phyloP scores from a whole-genome alignment of 148 eudicot species.

The Polygonum aviculare region DNA sequence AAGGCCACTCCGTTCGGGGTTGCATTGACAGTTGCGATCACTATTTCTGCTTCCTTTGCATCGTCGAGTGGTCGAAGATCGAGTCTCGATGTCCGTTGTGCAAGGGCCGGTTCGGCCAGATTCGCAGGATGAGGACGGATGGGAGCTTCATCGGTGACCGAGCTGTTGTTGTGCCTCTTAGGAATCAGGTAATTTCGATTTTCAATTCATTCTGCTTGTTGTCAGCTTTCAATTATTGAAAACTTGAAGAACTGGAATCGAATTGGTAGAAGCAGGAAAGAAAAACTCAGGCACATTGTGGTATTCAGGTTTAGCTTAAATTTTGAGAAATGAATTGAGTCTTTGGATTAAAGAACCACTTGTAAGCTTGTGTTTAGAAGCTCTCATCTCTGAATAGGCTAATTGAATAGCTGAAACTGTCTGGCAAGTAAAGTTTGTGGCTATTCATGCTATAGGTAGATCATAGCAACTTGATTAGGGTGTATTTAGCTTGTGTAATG shows the following conservation, averaged over 20 bases:
- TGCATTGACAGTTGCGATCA: constrained; percentile 68
- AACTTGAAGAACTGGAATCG: neutral
- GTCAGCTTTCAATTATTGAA: neutral
- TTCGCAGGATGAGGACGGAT: constrained; percentile 49
- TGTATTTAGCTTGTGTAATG: neutral
- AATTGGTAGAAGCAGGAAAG: neutral
- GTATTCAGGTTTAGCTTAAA: neutral
- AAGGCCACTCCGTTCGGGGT: constrained; percentile 47
- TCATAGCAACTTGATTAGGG: neutral
- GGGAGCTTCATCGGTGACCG: constrained; percentile 42
- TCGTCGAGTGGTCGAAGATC: constrained; percentile 82
- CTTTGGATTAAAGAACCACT: neutral
- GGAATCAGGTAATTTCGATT: constrained; percentile 58
- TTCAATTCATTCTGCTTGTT: too few relatives aligned
- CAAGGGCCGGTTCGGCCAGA: constrained; percentile 50
- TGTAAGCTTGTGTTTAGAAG: neutral
- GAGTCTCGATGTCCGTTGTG: constrained; percentile 88
- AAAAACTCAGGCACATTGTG: neutral
- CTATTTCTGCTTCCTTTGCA: constrained; percentile 76
- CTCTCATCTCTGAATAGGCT: neutral
- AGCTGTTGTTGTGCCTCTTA: constrained; percentile 49
- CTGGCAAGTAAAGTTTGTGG: neutral
- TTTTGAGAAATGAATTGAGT: neutral
- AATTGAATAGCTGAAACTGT: neutral
- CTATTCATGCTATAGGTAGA: neutral